phyloP scores from a whole-genome alignment of 2,329 filamentous ascomycete species.

The Boeremia exigua region DNA sequence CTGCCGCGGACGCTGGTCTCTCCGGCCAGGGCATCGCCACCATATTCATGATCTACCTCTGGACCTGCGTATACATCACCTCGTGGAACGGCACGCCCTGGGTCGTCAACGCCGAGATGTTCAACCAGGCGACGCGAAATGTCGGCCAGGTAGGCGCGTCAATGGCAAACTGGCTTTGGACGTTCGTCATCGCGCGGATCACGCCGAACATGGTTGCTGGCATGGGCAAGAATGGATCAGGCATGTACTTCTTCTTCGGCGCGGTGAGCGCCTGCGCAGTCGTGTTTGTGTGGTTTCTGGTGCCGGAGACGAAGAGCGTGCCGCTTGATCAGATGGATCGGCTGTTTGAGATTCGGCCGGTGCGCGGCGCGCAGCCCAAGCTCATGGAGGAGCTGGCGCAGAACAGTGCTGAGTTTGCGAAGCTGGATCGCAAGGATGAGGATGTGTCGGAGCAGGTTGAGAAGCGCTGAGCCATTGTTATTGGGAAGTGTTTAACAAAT shows the following conservation, averaged over 20 bases:
- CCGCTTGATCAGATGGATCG: constrained; percentile 57
- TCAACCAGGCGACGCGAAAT: constrained; percentile 68
- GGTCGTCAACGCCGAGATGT: constrained; percentile 78
- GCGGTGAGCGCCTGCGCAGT: constrained; percentile 54
- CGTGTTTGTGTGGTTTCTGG: constrained; percentile 49
- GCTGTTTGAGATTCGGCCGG: constrained; percentile 54
- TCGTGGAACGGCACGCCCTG: constrained; percentile 77
- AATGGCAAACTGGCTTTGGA: constrained; percentile 75
- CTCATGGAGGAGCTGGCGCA: constrained; percentile 17
- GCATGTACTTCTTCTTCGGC: constrained; percentile 57
- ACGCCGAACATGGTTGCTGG: constrained; percentile 68
- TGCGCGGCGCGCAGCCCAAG: constrained; percentile 46
- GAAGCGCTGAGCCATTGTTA: constrained; percentile 11
- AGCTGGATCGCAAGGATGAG: constrained; percentile 16
- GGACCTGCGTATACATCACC: constrained; percentile 74
- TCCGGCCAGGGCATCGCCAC: constrained; percentile 63
- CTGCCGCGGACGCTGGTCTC: constrained; percentile 42
- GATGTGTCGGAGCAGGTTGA: constrained; percentile 5
- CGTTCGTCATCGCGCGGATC: constrained; percentile 72
- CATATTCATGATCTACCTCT: constrained; percentile 76
- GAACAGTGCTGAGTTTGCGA: constrained; percentile 11
- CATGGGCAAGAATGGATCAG: constrained; percentile 48
- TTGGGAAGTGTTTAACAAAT: too few relatives aligned
- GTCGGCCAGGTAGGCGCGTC: constrained; percentile 66
- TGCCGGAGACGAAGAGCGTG: constrained; percentile 54